Evolutionary conservation across 2,329 filamentous ascomycete species (phyloP), one percentile per base, ranked within the genome.

Genomic region (Xylariaceae sp.): DNA sequence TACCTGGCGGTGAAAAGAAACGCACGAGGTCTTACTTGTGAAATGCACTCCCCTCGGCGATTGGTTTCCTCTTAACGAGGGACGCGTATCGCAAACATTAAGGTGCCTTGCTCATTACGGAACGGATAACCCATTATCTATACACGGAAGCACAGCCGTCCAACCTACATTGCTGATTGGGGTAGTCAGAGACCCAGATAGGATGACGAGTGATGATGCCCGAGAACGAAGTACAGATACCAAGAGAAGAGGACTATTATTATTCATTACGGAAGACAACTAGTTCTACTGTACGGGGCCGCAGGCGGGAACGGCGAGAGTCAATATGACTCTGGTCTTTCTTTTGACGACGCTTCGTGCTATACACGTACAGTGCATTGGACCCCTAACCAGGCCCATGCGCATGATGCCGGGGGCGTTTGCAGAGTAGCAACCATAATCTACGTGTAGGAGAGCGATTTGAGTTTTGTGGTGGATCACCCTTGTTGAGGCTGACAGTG

Each of bases 401-500:
- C 36, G 51, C 39, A 37, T 32, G 29, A 45, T 10, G 16, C 40
- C 30, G 27, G 16, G 16, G 36, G 37, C 13, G 24, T 32, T 42
- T 44, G 23, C 9, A 44, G 30, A 41, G 37, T 18, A 32, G 27
- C 36, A 30, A 33, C 27, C 29, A 51, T n/a, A 42, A 30, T n/a
- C 18, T 26, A 47, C 42, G n/a, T n/a, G n/a, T n/a, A n/a, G n/a
- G 39, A 20, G 30, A 48, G 18, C 26, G 33, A 56, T 56, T 56
- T 56, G 53, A 56, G 49, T 56, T 56, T 53, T 30, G 39, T 18
- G 15, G 53, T 53, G 53, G 53, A 36, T 21, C 36, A 29, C 35
- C 53, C 43, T 56, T 39, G 39, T 33, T 53, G 49, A 56, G 53
- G 53, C 49, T 56, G 49, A n/a, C 44, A 44, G 53, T 52, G 42